phyloP scores from a whole-genome alignment of 1,284 basidiomycete genomes.

The Irpex sp. region DNA sequence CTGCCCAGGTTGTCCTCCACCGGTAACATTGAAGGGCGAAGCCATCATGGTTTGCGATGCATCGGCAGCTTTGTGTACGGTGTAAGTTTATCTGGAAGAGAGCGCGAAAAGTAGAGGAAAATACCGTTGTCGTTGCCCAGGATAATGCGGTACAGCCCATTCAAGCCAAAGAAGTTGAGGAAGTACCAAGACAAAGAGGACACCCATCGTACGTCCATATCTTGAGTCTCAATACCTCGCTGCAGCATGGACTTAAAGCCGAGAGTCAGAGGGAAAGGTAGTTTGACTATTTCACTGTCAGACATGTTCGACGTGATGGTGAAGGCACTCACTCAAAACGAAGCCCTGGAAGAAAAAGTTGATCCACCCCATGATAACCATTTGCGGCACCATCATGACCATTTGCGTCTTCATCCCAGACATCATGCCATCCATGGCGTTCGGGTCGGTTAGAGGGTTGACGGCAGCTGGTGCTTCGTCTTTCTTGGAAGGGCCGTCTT shows the following conservation, averaged over 20 bases:
- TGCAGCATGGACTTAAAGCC: constrained; percentile 99
- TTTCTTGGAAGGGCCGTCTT: constrained; percentile 71
- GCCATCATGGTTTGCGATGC: constrained; percentile 67
- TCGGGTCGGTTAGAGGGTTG: constrained; percentile 83
- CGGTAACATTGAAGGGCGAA: constrained; percentile 55
- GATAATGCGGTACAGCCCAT: constrained; percentile 91
- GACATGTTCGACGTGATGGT: neutral
- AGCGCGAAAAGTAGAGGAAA: constrained; percentile 23
- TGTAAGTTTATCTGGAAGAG: constrained; percentile 4
- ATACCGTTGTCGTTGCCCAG: constrained; percentile 89
- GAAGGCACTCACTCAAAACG: constrained; percentile 78
- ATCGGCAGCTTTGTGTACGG: constrained; percentile 58
- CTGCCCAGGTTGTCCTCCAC: constrained; percentile 39
- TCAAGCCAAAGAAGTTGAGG: constrained; percentile 96
- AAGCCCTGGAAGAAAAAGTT: constrained; percentile 99
- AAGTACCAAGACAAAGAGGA: constrained; percentile 99
- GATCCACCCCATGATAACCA: constrained; percentile 99
- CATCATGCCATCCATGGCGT: constrained; percentile 98
- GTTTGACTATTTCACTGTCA: constrained; percentile 54
- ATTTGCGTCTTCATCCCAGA: constrained; percentile 98
- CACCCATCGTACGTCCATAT: constrained; percentile 99
- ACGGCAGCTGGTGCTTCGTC: constrained; percentile 56
- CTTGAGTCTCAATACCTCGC: constrained; percentile 91
- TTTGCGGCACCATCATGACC: constrained; percentile 97
- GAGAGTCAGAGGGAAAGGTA: constrained; percentile 95